A percentile compares a stretch with the other conserved stretches of the same genome.
phyloP scores from a whole-genome alignment of 192 early-diverging fungal species.

The Coemansia interrupta region DNA sequence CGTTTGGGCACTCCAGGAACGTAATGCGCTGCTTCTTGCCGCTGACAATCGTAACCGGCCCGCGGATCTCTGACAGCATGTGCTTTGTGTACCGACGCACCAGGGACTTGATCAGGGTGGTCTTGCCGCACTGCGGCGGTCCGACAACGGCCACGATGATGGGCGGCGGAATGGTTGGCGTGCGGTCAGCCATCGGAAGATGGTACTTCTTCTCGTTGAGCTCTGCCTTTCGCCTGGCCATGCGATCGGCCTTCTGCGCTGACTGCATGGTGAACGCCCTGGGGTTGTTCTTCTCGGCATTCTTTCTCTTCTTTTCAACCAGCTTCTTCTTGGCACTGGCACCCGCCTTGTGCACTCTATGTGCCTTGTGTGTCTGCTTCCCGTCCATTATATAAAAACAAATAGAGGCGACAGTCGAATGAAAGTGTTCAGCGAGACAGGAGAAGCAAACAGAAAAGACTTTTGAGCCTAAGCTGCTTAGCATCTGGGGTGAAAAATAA shows the following conservation, averaged over 20 bases:
- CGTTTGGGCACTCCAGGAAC: constrained; percentile 95
- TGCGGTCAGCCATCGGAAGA: constrained; percentile 92
- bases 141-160: constrained; percentile 94
- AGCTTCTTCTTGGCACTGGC: constrained; percentile 79
- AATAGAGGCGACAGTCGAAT: neutral
- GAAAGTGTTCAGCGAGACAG: too few species aligned
- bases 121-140: constrained; percentile 89
- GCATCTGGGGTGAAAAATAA: neutral
- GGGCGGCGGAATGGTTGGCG: constrained; percentile 85
- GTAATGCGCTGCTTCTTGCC: constrained; percentile 93
- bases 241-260: constrained; percentile 70
- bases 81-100: constrained; percentile 95
- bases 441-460: neutral
- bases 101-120: constrained; percentile 93
- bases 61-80: constrained; percentile 83
- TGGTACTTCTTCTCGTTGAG: constrained; percentile 87
- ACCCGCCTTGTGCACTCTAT: constrained; percentile 78
- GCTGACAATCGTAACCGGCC: constrained; percentile 95
- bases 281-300: constrained; percentile 54
- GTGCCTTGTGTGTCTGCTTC: constrained; percentile 74
- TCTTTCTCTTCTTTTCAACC: constrained; percentile 71
- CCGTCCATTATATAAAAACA: constrained; percentile 49
- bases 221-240: constrained; percentile 79
- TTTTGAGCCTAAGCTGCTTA: neutral
- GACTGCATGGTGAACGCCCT: constrained; percentile 75